Evolutionary conservation across 495 filamentous ascomycete species (phyloP).

Genomic region (Podospora sp.): DNA sequence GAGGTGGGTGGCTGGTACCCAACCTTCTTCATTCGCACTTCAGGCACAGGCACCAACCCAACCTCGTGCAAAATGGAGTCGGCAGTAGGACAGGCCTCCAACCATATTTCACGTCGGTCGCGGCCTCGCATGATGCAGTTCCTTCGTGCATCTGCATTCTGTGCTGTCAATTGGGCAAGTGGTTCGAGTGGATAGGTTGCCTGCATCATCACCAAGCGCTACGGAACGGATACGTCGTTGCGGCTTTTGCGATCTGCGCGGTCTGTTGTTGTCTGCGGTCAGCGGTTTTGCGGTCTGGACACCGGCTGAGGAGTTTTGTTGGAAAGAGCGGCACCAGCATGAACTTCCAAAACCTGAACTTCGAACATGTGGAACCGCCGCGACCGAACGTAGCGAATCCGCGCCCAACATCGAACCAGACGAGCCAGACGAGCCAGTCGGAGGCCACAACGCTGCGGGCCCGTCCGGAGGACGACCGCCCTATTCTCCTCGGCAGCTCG

Average conservation of each 20-base stretch:
- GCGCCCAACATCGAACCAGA: conserved; percentile 21
- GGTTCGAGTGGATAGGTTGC: conserved; percentile 22
- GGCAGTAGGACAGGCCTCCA: conserved; percentile 18
- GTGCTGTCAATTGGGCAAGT: conserved; percentile 28
- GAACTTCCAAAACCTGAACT: conserved; percentile 33
- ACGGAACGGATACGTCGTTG: conserved; percentile 7
- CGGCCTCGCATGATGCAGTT: conserved; percentile 28
- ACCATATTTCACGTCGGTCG: conserved; percentile 29
- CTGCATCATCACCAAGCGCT: conserved; percentile 7
- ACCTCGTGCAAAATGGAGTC: conserved; percentile 20
- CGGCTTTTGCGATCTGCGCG: not conserved
- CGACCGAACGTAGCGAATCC: conserved; percentile 31
- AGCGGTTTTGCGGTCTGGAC: no score
- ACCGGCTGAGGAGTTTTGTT: not conserved
- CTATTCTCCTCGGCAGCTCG: not conserved
- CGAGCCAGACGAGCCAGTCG: conserved; percentile 18
- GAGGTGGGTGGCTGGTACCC: conserved; percentile 13
- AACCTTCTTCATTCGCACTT: conserved; percentile 6
- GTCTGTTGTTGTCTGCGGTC: not conserved
- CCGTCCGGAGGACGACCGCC: not conserved
- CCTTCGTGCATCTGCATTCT: conserved; percentile 29
- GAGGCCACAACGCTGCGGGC: conserved; percentile 12
- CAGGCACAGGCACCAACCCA: conserved; percentile 20
- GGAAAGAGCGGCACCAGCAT: conserved; percentile 17
- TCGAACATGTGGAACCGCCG: conserved; percentile 34